A percentile compares a stretch with the other conserved stretches of the same genome.
Conservation (phyloP, 2,329 filamentous ascomycete species). For the Spiromastix sp. region DNA sequence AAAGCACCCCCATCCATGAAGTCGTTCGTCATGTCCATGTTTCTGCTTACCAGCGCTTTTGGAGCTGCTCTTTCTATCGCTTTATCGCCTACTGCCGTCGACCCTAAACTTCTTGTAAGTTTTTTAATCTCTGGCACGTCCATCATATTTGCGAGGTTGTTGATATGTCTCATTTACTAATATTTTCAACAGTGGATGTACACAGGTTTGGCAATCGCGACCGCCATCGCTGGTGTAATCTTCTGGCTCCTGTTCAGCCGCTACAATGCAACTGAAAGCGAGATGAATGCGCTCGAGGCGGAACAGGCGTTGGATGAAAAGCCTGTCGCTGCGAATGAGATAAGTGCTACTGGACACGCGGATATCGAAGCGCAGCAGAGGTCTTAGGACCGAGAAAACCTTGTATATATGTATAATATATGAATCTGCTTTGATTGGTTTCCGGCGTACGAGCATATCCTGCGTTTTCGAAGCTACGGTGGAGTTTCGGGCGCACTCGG, state of each 20-base stretch:
- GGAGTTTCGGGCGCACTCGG: too few species aligned
- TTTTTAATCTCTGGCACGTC: not conserved
- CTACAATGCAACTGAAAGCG: constrained; percentile 39
- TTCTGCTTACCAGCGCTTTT: constrained; percentile 48
- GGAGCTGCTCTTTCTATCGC: constrained; percentile 51
- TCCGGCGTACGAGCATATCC: too few species aligned
- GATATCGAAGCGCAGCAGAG: not conserved
- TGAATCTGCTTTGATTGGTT: too few species aligned
- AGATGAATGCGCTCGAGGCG: constrained; percentile 39
- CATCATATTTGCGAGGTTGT: too few species aligned
- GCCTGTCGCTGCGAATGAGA: constrained; percentile 6
- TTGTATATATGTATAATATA: too few species aligned
- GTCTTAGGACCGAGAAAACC: too few species aligned
- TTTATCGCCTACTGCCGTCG: constrained; percentile 48
- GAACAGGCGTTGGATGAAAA: constrained; percentile 7
- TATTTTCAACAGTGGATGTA: constrained; percentile 46
- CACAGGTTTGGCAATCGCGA: constrained; percentile 42
- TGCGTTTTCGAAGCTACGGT: too few species aligned
- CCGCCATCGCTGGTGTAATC: constrained; percentile 38
- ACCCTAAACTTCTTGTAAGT: constrained; percentile 48
- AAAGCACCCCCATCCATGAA: constrained; percentile 62
- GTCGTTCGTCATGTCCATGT: constrained; percentile 48
- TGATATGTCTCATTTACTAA: not conserved
- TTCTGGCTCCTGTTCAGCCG: constrained; percentile 45
- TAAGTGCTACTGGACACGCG: not conserved